These are phyloP conservation scores for Mortierella sp. DNA, from an alignment of 371 early-diverging fungal species.

Conservation along the genomic window DNA sequence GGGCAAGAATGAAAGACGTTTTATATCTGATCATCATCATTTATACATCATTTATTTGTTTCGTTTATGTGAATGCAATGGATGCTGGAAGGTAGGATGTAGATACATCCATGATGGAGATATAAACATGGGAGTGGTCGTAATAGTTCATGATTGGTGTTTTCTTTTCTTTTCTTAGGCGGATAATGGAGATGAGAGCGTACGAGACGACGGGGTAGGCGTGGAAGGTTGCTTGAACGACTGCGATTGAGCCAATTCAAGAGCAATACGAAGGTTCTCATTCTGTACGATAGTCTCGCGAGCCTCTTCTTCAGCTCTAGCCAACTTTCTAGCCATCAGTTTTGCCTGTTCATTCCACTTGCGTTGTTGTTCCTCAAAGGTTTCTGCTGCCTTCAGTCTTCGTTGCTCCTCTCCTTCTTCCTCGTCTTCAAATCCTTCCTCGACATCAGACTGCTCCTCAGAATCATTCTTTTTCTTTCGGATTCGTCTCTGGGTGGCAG, in stretches of 20 bases:
- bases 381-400: neutral
- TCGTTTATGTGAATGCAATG: neutral
- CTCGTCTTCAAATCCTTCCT: conserved; percentile 3
- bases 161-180: neutral
- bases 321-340: conserved; percentile 22
- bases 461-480: neutral
- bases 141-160: conserved; percentile 1
- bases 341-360: conserved; percentile 40
- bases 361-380: conserved; percentile 44
- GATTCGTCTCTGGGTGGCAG: neutral
- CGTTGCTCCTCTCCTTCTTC: neutral
- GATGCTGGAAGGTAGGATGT: neutral
- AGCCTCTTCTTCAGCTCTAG: conserved; percentile 31
- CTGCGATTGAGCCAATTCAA: conserved; percentile 22
- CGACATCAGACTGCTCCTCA: neutral
- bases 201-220: neutral
- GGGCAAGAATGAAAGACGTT: no score
- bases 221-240: neutral
- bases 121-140: neutral
- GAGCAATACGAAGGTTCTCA: conserved; percentile 25
- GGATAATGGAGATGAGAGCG: conserved; percentile 18
- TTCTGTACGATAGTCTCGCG: conserved; percentile 19
- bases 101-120: neutral
- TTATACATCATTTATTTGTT: neutral
- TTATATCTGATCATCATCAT: no score